Evolutionary conservation across 352 stramenopile species (phyloP), one percentile per base, ranked within the genome.

Genomic region (Plasmopara muralis): DNA sequence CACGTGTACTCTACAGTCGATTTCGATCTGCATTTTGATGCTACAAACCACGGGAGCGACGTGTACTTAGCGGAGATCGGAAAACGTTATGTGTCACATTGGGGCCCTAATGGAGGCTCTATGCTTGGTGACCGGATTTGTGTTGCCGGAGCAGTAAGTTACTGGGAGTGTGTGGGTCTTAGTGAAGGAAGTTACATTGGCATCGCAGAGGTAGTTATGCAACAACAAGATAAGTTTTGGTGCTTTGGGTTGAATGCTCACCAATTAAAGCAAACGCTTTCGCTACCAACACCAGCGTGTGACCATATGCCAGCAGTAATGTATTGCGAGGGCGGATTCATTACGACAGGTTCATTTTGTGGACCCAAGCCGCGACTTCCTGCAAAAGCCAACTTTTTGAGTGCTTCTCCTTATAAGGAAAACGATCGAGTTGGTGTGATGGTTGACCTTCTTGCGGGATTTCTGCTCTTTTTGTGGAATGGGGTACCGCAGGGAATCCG

Each of bases 291-390:
- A 18, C 68, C 72, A 0, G 74, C 74, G 25, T 88, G 72, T 52
- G 73, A 88, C 43, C 57, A 80, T 57, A 80, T 88, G 50, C 71
- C 77, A 3, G 77, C 74, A n/a, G 70, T 88, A 49, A 88, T 88
- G 74, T 88, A 88, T 44, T 76, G 72, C 25, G 73, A 85, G 53
- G 67, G 59, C 10, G 77, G 77, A 8, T 76, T 85, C 45, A 75
- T 88, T 58, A 86, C 77, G 0, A 85, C 67, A n/a, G 74, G 77
- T 40, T 69, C 74, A 37, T 88, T 88, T 29, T 60, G 73, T 41
- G 77, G 77, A 8, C 74, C 72, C 0, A 76, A 77, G 8, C 60
- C 73, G 25, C 60, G 53, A 40, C 53, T 88, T 7, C 77, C 74
- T 9, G 57, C 61, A 10, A 48, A 53, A 4, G 57, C 80, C 2